Evolutionary conservation across 2,329 filamentous ascomycete species (phyloP), one percentile per base, ranked within the genome.

Genomic region (Paradendryphiella salina): DNA sequence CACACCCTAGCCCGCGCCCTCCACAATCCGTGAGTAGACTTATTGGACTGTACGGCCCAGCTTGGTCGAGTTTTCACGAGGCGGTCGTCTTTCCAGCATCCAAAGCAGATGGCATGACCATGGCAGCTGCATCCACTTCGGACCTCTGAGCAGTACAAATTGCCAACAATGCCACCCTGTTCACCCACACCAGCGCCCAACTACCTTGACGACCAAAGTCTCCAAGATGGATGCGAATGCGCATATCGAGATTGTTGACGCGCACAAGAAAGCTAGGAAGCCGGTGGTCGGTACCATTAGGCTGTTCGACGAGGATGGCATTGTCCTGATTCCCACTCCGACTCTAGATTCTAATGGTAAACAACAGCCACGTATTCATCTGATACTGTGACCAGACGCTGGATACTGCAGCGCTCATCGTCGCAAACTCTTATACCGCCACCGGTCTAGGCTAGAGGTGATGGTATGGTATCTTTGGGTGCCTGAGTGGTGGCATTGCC

Each of bases 311-410:
- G 54, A 54, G 18, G 50, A 46, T 7, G 46, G 50, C 34, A 56
- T 54, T 10, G 50, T 54, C n/a, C 50, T 56, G 26, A 54, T 56
- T 20, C 54, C 54, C 7, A 56, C 54, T 5, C 54, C 54, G 7
- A 54, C 21, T 29, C 40, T 32, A 15, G 54, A 56, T 45, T 50
- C 54, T 15, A 56, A 54, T 5, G 54, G 54, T 56, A 36, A 26
- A 50, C 20, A 5, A 32, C 26, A 20, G 17, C 1, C 34, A 34
- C 13, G 11, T n/a, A 29, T 7, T 14, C 9, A 31, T 29, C 20
- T n/a, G 1, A 4, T 14, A 14, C 20, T 15, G 6, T 34, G 34
- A 20, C 1, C 3, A 29, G 39, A 54, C 46, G 3, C 50, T 56
- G 18, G 50, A 46, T 5, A 54, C 54, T 2, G 54, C 50, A 7